Evolutionary conservation across 2,329 filamentous ascomycete species (phyloP).

Genomic region (Diaporthe capsici): DNA sequence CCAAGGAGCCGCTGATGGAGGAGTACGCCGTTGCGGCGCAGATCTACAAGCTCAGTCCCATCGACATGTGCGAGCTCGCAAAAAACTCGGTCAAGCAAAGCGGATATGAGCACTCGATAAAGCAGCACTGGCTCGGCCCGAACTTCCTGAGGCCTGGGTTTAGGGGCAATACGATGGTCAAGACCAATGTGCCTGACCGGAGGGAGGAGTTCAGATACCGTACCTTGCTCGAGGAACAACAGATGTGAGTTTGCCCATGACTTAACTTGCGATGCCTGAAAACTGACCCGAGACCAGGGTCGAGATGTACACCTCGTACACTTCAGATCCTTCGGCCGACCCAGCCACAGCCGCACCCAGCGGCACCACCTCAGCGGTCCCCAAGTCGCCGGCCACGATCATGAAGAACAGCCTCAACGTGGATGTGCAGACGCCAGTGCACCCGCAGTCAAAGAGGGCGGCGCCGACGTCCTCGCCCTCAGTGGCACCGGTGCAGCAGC

Average conservation of each 20-base stretch:
- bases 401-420: conserved; percentile 42
- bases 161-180: conserved; percentile 90
- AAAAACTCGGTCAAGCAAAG: conserved; percentile 97
- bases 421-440: conserved; percentile 25
- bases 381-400: conserved; percentile 45
- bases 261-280: neutral
- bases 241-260: conserved; percentile 74
- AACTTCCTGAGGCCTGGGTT: conserved; percentile 85
- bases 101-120: conserved; percentile 90
- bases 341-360: conserved; percentile 11
- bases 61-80: conserved; percentile 98
- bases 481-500: conserved; percentile 23
- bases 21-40: conserved; percentile 98
- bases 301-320: conserved; percentile 58
- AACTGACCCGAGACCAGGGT: conserved; percentile 51
- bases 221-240: conserved; percentile 85
- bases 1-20: conserved; percentile 97
- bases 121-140: conserved; percentile 90
- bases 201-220: conserved; percentile 91
- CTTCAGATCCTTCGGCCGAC: conserved; percentile 42
- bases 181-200: conserved; percentile 96
- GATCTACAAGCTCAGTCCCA: conserved; percentile 96
- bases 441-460: neutral
- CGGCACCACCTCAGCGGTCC: conserved; percentile 30
- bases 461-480: conserved; percentile 38